These are phyloP conservation scores for Aureobasidium subglaciale DNA, from an alignment of 2,329 filamentous ascomycete genomes.

Conservation along the genomic window DNA sequence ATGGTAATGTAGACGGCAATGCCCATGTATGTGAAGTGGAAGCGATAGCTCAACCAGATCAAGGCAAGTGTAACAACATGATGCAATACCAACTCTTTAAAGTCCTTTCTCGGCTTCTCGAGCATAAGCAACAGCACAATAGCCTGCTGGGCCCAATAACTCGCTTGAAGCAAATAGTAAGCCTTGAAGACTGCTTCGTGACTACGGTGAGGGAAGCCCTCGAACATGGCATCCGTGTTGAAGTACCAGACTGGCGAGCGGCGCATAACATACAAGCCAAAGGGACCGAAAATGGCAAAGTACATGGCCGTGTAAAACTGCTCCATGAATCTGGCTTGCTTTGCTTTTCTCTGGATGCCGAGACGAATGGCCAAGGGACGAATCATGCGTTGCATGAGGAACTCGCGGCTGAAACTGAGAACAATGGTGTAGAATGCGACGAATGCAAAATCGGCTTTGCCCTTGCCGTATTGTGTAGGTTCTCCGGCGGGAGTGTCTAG, in stretches of 20 bases:
- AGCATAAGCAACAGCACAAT: slow-evolving; percentile 79
- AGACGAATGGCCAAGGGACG: slow-evolving; percentile 64
- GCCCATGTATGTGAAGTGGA: slow-evolving; percentile 95
- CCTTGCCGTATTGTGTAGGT: slow-evolving; percentile 73
- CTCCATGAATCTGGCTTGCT: slow-evolving; percentile 91
- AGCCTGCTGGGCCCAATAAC: slow-evolving; percentile 92
- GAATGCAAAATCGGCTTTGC: slow-evolving; percentile 77
- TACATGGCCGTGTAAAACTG: slow-evolving; percentile 92
- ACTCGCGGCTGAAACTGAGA: slow-evolving; percentile 88
- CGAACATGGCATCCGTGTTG: slow-evolving; percentile 85
- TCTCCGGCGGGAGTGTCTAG: slow-evolving; percentile 35
- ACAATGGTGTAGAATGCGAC: slow-evolving; percentile 85
- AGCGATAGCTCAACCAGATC: slow-evolving; percentile 82
- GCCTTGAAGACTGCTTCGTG: slow-evolving; percentile 82
- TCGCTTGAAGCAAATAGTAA: slow-evolving; percentile 90
- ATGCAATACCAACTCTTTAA: slow-evolving; percentile 84
- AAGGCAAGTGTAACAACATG: slow-evolving; percentile 82
- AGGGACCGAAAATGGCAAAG: slow-evolving; percentile 74
- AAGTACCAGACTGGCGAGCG: slow-evolving; percentile 93
- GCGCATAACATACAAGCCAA: slow-evolving; percentile 85
- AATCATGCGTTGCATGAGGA: slow-evolving; percentile 87
- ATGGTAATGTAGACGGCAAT: slow-evolving; percentile 90
- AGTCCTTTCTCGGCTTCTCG: slow-evolving; percentile 92
- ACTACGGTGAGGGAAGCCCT: slow-evolving; percentile 73
- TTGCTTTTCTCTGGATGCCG: slow-evolving; percentile 64